Conservation (phyloP, 1,284 basidiomycete genomes). For the Inonotus obliquus region DNA sequence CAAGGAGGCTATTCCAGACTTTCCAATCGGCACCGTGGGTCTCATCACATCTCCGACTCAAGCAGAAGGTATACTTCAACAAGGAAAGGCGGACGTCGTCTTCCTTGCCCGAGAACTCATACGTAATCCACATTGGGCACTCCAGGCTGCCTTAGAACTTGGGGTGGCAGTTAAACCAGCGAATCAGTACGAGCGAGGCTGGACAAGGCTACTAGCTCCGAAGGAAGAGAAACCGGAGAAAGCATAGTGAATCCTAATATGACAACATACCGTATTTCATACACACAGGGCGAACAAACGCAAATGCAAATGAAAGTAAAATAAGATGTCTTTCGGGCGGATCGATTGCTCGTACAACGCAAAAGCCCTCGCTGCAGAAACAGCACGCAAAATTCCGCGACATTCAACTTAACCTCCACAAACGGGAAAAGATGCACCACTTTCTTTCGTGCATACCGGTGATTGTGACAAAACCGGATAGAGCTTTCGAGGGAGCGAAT, state of each 20-base stretch:
- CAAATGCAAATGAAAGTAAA: too few relatives aligned
- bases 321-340: too few relatives aligned
- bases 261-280: not conserved
- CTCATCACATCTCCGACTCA: constrained; percentile 61
- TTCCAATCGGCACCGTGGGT: constrained; percentile 67
- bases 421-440: too few relatives aligned
- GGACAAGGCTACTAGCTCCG: constrained; percentile 42
- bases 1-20: constrained; percentile 55
- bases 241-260: too few relatives aligned
- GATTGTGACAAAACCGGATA: too few relatives aligned
- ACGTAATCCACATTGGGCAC: constrained; percentile 52
- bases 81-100: constrained; percentile 65
- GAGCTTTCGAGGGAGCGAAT: too few relatives aligned
- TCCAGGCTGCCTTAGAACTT: constrained; percentile 51
- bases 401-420: too few relatives aligned
- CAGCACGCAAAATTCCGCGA: too few relatives aligned
- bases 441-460: too few relatives aligned
- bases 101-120: constrained; percentile 65
- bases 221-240: not conserved
- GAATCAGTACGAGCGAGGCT: constrained; percentile 62
- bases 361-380: too few relatives aligned
- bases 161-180: constrained; percentile 57
- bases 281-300: too few relatives aligned
- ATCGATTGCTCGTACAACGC: too few relatives aligned
- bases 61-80: constrained; percentile 62